Conservation (phyloP, 1,284 basidiomycete genomes). For the Boletellus deceptivus region DNA sequence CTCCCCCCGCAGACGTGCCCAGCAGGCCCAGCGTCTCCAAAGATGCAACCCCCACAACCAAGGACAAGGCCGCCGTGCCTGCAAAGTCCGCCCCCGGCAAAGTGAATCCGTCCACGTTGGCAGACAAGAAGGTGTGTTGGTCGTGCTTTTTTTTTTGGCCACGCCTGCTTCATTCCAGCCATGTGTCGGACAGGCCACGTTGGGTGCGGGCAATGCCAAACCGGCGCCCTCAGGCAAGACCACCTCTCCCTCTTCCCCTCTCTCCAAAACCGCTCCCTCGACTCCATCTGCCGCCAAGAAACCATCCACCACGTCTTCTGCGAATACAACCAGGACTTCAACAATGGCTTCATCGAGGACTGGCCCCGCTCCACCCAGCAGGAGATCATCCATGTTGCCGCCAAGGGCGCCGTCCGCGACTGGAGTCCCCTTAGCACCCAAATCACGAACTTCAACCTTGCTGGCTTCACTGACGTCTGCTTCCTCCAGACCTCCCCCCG, state of each 20-base stretch:
- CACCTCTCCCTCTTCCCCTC: slow-evolving; percentile 34
- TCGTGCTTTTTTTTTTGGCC: slow-evolving; percentile 18
- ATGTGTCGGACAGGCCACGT: slow-evolving; percentile 54
- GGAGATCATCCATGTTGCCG: slow-evolving; percentile 49
- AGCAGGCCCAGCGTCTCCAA: slow-evolving; percentile 27
- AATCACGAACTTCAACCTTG: slow-evolving; percentile 33
- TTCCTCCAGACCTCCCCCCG: slow-evolving; percentile 35
- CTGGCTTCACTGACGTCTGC: slow-evolving; percentile 38
- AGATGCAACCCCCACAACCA: slow-evolving; percentile 37
- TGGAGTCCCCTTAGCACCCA: slow-evolving; percentile 26
- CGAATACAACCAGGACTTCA: slow-evolving; percentile 40
- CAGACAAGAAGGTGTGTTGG: slow-evolving; percentile 62
- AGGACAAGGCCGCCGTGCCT: slow-evolving; percentile 35
- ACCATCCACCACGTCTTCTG: slow-evolving; percentile 41
- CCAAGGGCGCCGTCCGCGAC: slow-evolving; percentile 35
- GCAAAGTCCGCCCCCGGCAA: slow-evolving; percentile 23
- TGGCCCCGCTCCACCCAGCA: slow-evolving; percentile 35
- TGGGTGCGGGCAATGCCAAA: slow-evolving; percentile 59
- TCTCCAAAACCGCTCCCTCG: slow-evolving; percentile 35
- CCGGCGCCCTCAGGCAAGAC: slow-evolving; percentile 45
- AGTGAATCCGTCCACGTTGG: slow-evolving; percentile 45
- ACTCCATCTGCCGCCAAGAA: slow-evolving; percentile 48
- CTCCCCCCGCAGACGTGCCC: slow-evolving; percentile 17
- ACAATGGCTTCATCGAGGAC: slow-evolving; percentile 40
- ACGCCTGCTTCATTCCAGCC: slow-evolving; percentile 28